These are phyloP conservation scores for Colletotrichum spaethianum DNA, from an alignment of 2,329 filamentous ascomycete species.

Conservation along the genomic window DNA sequence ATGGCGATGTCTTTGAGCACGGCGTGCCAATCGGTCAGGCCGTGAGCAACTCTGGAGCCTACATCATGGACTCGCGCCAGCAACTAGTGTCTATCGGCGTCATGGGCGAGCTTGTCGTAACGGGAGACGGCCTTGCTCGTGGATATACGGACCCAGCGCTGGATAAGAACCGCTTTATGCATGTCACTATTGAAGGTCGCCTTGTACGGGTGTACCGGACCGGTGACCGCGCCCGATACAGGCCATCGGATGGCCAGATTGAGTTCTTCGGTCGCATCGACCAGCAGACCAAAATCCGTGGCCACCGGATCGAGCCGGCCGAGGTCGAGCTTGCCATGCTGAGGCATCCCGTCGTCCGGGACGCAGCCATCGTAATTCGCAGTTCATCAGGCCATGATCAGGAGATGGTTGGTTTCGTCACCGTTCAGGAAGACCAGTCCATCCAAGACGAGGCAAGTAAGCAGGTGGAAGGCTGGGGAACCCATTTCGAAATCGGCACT, in stretches of 20 bases:
- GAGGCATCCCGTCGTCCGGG: conserved; percentile 35
- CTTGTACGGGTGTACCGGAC: conserved; percentile 45
- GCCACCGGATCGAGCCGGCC: conserved; percentile 48
- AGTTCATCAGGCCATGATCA: conserved; percentile 18
- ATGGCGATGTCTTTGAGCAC: conserved; percentile 21
- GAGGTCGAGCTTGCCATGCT: conserved; percentile 47
- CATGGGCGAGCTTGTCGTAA: conserved; percentile 48
- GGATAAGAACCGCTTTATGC: conserved; percentile 41
- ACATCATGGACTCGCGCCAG: conserved; percentile 45
- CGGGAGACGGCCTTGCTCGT: conserved; percentile 45
- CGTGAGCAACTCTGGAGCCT: conserved; percentile 43
- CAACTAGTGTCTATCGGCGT: conserved; percentile 46
- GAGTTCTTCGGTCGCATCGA: conserved; percentile 50
- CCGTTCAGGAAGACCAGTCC: conserved; percentile 10
- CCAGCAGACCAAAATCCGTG: conserved; percentile 49
- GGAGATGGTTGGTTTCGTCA: conserved; percentile 40
- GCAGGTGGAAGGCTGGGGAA: conserved; percentile 43
- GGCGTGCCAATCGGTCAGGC: conserved; percentile 44
- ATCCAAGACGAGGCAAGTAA: conserved; percentile 17
- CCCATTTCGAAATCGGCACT: conserved; percentile 39
- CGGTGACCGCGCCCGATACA: conserved; percentile 46
- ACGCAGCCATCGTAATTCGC: conserved; percentile 42
- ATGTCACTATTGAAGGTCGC: conserved; percentile 25
- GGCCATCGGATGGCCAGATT: conserved; percentile 43
- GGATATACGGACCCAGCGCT: conserved; percentile 43